Conservation (phyloP, 176 grass and related monocot genomes). For the Alopecurus myosuroides region DNA sequence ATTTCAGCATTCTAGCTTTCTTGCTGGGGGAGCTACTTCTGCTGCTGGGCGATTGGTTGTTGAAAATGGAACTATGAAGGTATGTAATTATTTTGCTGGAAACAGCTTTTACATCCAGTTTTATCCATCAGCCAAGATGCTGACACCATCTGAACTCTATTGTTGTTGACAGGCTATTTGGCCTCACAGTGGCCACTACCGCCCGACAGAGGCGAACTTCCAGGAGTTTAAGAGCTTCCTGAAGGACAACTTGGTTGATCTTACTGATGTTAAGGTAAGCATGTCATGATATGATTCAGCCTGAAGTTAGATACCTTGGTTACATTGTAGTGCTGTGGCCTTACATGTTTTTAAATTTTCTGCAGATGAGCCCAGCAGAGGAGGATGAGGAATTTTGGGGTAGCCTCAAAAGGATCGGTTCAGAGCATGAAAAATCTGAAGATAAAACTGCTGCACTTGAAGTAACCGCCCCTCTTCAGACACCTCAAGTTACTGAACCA, state of each 20-base stretch:
- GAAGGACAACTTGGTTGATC: slow-evolving; percentile 58
- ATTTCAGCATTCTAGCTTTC: slow-evolving; percentile 95
- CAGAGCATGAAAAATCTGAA: slow-evolving; percentile 19
- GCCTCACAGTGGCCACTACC: slow-evolving; percentile 90
- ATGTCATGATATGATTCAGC: neutral
- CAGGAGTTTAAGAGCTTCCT: slow-evolving; percentile 82
- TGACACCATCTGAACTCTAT: slow-evolving; percentile 10
- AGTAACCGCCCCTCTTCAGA: neutral
- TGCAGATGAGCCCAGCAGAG: slow-evolving; percentile 71
- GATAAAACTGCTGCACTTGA: neutral
- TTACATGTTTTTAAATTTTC: slow-evolving; percentile 13
- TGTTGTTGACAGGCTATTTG: slow-evolving; percentile 71
- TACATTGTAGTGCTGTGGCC: neutral
- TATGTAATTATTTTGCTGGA: neutral
- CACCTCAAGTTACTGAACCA: neutral
- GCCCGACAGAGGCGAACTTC: slow-evolving; percentile 78
- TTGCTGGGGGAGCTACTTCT: slow-evolving; percentile 85
- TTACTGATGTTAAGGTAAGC: slow-evolving; percentile 63
- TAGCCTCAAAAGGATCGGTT: slow-evolving; percentile 32
- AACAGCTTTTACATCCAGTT: neutral
- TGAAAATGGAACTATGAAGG: slow-evolving; percentile 80
- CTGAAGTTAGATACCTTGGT: neutral
- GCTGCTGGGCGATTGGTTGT: slow-evolving; percentile 72
- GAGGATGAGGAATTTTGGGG: slow-evolving; percentile 62
- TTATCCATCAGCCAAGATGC: neutral